Evolutionary conservation across 2,329 filamentous ascomycete genomes (phyloP), one percentile per base, ranked within the genome.

Genomic region (Nigrospora osmanthi): DNA sequence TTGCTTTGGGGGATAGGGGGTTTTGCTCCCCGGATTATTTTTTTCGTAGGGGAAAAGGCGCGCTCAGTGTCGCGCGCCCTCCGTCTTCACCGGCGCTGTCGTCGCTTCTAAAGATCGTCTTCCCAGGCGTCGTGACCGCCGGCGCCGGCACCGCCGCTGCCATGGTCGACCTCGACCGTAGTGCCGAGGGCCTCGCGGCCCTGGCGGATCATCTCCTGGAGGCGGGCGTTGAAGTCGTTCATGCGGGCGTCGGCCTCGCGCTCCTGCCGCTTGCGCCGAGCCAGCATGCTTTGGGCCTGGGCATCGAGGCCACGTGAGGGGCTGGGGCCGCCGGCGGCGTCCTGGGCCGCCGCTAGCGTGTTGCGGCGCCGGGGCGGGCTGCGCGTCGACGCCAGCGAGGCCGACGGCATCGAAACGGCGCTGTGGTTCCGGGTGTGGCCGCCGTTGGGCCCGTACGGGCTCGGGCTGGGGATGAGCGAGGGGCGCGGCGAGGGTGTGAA

Each of bases 151-250:
- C 41, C 47, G 6, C 30, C 49, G 4, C 57, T 58, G 2, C 61
- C 67, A 34, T 66, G 61, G 35, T 79, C 75, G 37, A 89, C 73
- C 58, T 87, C 81, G 41, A 87, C 71, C 35, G 71, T 85, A 16
- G 85, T 86, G 2, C 84, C 90, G 15, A 98, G 67, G 2, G 93
- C 93, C 62, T 93, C 85, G 54, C 85, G 85, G 1, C 90, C 93
- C 64, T 97, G 85, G 2, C 83, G 76, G 44, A 98, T 94, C 85
- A 98, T 89, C 32, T 83, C 85, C 58, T 86, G 80, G 40, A 97
- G 69, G 54, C 86, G 81, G 40, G 80, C 75, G 59, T 93, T 94
- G 64, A 97, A 81, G 23, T 84, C 79, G 40, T 81, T 81, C 54
- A 97, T 85, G 43, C 85, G 82, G 37, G 83, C 80, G 54, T 97